A percentile compares a stretch with the other conserved stretches of the same genome.
Evolutionary conservation across 805 yeast species (phyloP).

Genomic region (Priceomyces carsonii): DNA sequence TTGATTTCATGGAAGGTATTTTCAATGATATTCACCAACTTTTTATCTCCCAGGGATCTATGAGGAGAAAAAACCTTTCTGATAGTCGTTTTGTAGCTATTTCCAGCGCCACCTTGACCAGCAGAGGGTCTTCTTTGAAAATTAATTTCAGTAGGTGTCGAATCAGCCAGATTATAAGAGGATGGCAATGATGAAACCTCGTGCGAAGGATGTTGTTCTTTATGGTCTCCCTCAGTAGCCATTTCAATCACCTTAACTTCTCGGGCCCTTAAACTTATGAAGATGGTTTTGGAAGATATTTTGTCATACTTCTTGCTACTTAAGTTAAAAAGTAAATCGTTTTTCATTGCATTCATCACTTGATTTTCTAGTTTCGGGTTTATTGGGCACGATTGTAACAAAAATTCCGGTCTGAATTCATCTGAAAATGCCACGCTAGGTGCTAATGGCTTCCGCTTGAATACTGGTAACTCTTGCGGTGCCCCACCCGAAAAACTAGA

Average conservation of each 20-base stretch:
- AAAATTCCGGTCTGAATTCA: slow-evolving; percentile 53
- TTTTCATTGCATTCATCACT: slow-evolving; percentile 52
- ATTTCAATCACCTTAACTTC: slow-evolving; percentile 47
- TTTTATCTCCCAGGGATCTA: slow-evolving; percentile 33
- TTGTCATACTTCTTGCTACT: slow-evolving; percentile 32
- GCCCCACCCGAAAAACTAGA: not conserved
- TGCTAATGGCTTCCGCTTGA: slow-evolving; percentile 21
- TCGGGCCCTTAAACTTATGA: slow-evolving; percentile 44
- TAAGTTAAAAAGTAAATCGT: slow-evolving; percentile 47
- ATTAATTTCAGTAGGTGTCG: slow-evolving; percentile 4
- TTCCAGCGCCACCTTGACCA: slow-evolving; percentile 8
- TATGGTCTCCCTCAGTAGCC: slow-evolving; percentile 22
- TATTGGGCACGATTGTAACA: slow-evolving; percentile 56
- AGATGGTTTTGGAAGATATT: slow-evolving; percentile 37
- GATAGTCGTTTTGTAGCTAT: slow-evolving; percentile 34
- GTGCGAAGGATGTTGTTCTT: slow-evolving; percentile 1
- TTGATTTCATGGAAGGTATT: slow-evolving; percentile 27
- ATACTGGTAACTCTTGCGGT: slow-evolving; percentile 7
- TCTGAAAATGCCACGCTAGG: slow-evolving; percentile 47
- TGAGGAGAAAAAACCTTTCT: slow-evolving; percentile 37
- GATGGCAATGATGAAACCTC: slow-evolving; percentile 3
- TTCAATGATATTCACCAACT: slow-evolving; percentile 26
- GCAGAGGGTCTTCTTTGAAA: slow-evolving; percentile 4
- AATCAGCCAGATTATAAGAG: slow-evolving; percentile 3
- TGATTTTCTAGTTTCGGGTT: slow-evolving; percentile 51